Conservation (phyloP, 352 stramenopile species). For the Phytophthora tubulina region DNA sequence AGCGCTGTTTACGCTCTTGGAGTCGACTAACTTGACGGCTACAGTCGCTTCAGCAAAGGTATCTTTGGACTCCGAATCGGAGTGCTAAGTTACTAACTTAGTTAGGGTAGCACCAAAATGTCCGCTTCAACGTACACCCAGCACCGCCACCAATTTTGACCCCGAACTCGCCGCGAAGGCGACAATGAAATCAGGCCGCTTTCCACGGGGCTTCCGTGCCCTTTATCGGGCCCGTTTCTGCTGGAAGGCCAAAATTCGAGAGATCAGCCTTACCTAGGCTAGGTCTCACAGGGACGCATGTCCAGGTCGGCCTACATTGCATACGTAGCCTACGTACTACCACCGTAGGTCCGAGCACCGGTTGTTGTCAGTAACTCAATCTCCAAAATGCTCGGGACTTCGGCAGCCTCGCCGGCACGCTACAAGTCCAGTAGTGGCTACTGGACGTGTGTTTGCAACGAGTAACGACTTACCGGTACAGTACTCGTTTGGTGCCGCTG, state of each 20-base stretch:
- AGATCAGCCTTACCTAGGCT: not conserved
- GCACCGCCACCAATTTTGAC: constrained; percentile 4
- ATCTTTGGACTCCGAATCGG: not conserved
- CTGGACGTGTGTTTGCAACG: too few relatives aligned
- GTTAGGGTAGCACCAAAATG: not conserved
- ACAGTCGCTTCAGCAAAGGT: constrained; percentile 12
- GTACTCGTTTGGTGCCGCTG: too few relatives aligned
- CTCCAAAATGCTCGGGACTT: too few relatives aligned
- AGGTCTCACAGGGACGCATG: too few relatives aligned
- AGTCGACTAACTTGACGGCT: constrained; percentile 18
- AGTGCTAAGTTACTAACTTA: too few relatives aligned
- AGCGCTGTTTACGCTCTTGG: too few relatives aligned
- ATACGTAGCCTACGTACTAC: not conserved
- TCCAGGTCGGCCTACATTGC: not conserved
- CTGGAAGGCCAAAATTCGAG: constrained; percentile 8
- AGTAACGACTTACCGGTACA: too few relatives aligned
- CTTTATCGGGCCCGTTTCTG: constrained; percentile 30
- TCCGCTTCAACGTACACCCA: not conserved
- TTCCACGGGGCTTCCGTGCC: constrained; percentile 29
- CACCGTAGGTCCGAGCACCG: too few relatives aligned
- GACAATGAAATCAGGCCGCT: constrained; percentile 23
- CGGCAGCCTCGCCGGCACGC: too few relatives aligned
- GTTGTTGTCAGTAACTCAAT: too few relatives aligned
- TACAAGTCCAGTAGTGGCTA: too few relatives aligned
- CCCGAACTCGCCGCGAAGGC: constrained; percentile 24